These are phyloP conservation scores for Camelina hispida DNA, from an alignment of 345 rosid species.

Conservation along the genomic window DNA sequence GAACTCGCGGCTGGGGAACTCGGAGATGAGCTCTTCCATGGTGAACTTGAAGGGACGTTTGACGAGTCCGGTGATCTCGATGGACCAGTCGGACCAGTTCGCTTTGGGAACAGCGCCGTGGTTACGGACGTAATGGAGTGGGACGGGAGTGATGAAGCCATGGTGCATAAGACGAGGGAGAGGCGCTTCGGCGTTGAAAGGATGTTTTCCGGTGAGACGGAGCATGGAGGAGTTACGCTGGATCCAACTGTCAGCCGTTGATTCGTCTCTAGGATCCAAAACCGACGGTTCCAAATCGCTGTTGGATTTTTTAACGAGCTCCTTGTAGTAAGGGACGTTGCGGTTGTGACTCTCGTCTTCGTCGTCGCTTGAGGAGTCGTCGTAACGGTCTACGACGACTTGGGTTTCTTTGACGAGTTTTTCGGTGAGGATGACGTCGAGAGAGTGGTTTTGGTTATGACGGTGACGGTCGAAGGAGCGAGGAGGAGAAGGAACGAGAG, in stretches of 20 bases:
- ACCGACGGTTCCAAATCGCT: conserved; percentile 72
- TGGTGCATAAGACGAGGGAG: conserved; percentile 84
- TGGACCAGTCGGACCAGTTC: conserved; percentile 71
- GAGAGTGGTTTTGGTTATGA: conserved; percentile 44
- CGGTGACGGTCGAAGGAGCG: conserved; percentile 47
- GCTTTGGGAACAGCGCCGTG: conserved; percentile 81
- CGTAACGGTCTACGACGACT: conserved; percentile 36
- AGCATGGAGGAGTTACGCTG: conserved; percentile 80
- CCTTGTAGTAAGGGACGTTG: conserved; percentile 46
- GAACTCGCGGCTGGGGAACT: conserved; percentile 69
- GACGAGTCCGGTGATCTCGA: conserved; percentile 82
- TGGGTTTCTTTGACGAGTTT: conserved; percentile 41
- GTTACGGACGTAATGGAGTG: conserved; percentile 95
- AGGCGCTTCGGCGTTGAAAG: conserved; percentile 89
- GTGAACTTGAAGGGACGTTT: conserved; percentile 65
- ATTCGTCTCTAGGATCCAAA: conserved; percentile 70
- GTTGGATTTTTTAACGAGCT: conserved; percentile 55
- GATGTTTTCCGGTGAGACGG: conserved; percentile 97
- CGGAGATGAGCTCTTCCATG: conserved; percentile 76
- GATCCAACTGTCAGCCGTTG: conserved; percentile 81
- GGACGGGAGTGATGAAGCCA: conserved; percentile 93
- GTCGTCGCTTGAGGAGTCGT: conserved; percentile 53
- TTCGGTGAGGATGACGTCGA: background rate
- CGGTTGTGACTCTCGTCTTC: conserved; percentile 51
- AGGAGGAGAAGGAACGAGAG: conserved; percentile 42